Conservation (phyloP, 306 rosid species). For the Amphicarpaea edgeworthii region DNA sequence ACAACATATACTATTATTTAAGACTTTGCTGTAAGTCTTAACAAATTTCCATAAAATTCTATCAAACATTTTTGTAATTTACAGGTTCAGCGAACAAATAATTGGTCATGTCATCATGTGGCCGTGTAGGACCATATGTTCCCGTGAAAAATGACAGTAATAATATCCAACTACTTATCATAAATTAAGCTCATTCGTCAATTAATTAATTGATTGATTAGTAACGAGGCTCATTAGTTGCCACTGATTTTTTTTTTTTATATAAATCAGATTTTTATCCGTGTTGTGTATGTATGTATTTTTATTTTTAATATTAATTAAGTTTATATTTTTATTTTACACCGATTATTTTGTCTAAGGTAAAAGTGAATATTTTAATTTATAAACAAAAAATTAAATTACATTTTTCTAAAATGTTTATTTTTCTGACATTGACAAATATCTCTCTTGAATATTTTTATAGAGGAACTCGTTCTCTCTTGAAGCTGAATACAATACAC, state of each 20-base stretch:
- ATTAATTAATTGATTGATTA: not conserved
- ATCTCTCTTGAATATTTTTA: too few relatives aligned
- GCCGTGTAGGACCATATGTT: not conserved
- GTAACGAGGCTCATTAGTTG: too few relatives aligned
- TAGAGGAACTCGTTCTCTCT: too few relatives aligned
- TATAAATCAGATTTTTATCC: not conserved
- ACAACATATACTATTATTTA: too few relatives aligned
- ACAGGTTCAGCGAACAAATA: not conserved
- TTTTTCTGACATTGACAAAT: too few relatives aligned
- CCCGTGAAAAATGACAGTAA: not conserved
- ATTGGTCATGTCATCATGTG: not conserved
- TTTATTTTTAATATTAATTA: not conserved
- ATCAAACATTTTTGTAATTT: not conserved
- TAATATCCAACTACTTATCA: not conserved
- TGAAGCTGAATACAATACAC: too few relatives aligned
- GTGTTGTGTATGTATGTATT: not conserved
- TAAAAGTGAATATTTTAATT: not conserved
- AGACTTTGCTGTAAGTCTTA: too few relatives aligned
- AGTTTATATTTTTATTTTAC: not conserved
- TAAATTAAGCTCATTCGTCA: not conserved
- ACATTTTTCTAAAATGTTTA: too few relatives aligned
- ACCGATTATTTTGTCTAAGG: too few relatives aligned
- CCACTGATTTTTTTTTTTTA: not conserved
- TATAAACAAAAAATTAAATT: not conserved
- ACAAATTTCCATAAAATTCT: not conserved